Evolutionary conservation across 2,329 filamentous ascomycete species (phyloP), one percentile per base, ranked within the genome.

Genomic region (Clarireedia sp.): DNA sequence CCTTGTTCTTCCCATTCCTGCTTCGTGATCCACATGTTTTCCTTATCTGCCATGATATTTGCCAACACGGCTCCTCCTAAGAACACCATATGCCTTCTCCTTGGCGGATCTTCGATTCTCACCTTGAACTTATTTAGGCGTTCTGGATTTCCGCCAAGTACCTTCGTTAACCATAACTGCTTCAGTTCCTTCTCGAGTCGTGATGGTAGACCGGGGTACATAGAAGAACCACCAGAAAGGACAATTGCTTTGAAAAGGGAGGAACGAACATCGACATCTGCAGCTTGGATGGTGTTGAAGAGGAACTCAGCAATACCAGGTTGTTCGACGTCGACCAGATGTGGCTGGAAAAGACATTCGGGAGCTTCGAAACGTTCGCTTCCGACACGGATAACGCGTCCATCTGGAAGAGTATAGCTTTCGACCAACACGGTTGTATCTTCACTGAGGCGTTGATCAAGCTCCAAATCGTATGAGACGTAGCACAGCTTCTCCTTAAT

Each of bases 401-500:
- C 94, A 69, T 99, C 94, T 33, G 94, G 94, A 9, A 99, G 80
- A 1, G 94, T 99, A 77, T 99, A 99, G 69, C 89, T 95, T 74
- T 99, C 94, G 10, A 99, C 94, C 54, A 99, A 78, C 8, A 96
- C 90, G 1, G 94, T 99, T 16, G 94, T 99, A 67, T 99, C 94
- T 75, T 99, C 94, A 68, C 89, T 95, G 61, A 99, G 83, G 64
- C 89, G 85, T 76, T 97, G 91, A 78, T 99, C 94, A 54, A 99
- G 79, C 73, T 95, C 90, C 56, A 99, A 82, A 72, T 99, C 94
- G 77, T 97, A 99, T 12, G 91, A 96, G 56, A 99, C 92, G 72
- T 99, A 99, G 80, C 94, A 97, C 51, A 99, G 87, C 80, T 99
- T 99, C 79, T 99, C 94, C 77, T 99, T 99, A 78, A 99, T 97